A percentile compares a stretch with the other conserved stretches of the same genome.
Evolutionary conservation across 345 rosid species (phyloP).

Genomic region (Sonneratia caseolaris): DNA sequence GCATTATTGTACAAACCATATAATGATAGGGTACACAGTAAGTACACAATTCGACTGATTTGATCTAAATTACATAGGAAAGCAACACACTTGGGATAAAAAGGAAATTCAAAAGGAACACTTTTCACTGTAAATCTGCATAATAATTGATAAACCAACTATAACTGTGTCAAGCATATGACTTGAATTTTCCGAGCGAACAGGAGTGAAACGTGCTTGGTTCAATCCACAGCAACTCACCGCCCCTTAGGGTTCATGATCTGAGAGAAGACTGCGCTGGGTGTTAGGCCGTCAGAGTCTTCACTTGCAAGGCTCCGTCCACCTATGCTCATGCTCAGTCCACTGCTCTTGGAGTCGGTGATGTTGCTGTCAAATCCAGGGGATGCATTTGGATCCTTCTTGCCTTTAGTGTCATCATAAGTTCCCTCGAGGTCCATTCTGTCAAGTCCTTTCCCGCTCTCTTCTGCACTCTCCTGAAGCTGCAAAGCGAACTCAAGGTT

Average conservation of each 20-base stretch:
- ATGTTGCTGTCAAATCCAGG: slow-evolving; percentile 49
- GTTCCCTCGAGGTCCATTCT: slow-evolving; percentile 47
- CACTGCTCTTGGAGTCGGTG: slow-evolving; percentile 81
- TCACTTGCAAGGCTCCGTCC: too few species aligned
- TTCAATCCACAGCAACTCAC: slow-evolving; percentile 15
- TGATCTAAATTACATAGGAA: neutral
- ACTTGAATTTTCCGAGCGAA: neutral
- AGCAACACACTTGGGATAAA: neutral
- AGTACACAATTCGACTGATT: too few species aligned
- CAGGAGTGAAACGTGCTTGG: too few species aligned
- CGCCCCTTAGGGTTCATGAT: slow-evolving; percentile 99
- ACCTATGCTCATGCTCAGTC: slow-evolving; percentile 5
- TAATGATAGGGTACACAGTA: neutral
- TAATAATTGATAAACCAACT: too few species aligned
- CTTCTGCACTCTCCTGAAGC: slow-evolving; percentile 94
- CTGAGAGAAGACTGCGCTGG: slow-evolving; percentile 95
- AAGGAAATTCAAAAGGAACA: too few species aligned
- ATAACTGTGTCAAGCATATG: too few species aligned
- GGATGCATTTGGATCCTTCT: slow-evolving; percentile 41
- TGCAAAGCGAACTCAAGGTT: slow-evolving; percentile 92
- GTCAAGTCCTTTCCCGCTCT: slow-evolving; percentile 16
- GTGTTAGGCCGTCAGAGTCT: slow-evolving; percentile 48
- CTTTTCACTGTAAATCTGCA: too few species aligned
- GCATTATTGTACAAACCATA: neutral
- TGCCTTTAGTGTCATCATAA: slow-evolving; percentile 46